These are phyloP conservation scores for Astrothelium macrocarpum DNA, from an alignment of 495 filamentous ascomycete genomes.

Conservation along the genomic window DNA sequence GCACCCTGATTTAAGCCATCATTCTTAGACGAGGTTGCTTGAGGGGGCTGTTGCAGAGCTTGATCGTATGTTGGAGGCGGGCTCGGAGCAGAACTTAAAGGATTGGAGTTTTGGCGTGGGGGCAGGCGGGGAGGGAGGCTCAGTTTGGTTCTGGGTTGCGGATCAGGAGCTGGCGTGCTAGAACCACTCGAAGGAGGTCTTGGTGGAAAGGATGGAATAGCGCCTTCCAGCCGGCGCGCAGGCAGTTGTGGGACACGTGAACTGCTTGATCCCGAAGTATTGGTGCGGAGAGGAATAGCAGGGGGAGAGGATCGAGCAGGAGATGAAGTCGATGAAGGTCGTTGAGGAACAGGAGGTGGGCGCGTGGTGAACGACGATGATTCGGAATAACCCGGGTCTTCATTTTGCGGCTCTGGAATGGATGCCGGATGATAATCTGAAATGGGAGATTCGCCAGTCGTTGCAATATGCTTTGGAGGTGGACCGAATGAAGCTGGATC, in stretches of 20 bases:
- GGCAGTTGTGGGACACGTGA: constrained; percentile 64
- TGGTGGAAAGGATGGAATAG: constrained; percentile 29
- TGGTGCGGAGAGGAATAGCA: constrained; percentile 56
- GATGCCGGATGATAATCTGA: background rate
- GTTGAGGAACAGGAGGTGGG: constrained; percentile 2
- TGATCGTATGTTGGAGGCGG: constrained; percentile 48
- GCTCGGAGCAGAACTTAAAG: constrained; percentile 35
- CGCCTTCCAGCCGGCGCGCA: constrained; percentile 39
- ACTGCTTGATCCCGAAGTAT: constrained; percentile 64
- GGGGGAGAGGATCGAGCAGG: constrained; percentile 33
- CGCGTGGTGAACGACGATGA: background rate
- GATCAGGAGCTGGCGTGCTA: constrained; percentile 21
- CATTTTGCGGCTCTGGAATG: constrained; percentile 34
- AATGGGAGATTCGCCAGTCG: background rate
- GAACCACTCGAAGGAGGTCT: constrained; percentile 13
- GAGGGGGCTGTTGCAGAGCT: constrained; percentile 23
- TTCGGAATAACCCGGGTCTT: constrained; percentile 20
- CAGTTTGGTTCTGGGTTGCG: constrained; percentile 37
- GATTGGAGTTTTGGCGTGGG: constrained; percentile 50
- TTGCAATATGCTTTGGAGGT: constrained; percentile 61
- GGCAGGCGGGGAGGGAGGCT: constrained; percentile 65
- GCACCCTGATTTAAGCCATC: constrained; percentile 58
- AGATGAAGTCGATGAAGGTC: constrained; percentile 8
- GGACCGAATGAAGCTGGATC: constrained; percentile 80
- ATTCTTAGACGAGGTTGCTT: constrained; percentile 25